These are phyloP conservation scores for Cladosporium austrohemisphaericum DNA, from an alignment of 2,329 filamentous ascomycete genomes.

Conservation along the genomic window DNA sequence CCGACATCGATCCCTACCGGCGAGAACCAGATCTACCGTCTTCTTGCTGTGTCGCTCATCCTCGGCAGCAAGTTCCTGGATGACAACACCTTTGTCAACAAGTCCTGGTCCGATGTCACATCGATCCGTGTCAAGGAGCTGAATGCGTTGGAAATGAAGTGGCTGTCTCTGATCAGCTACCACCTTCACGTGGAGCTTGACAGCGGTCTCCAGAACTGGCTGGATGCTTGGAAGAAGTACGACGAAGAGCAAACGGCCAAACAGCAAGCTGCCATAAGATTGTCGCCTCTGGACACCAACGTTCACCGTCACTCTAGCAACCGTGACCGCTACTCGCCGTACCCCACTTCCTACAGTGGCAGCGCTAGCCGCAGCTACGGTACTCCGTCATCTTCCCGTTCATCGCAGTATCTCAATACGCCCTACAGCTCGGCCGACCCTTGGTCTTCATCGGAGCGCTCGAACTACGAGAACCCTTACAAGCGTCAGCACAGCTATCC, in stretches of 20 bases:
- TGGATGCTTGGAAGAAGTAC: conserved; percentile 64
- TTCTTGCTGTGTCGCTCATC: conserved; percentile 79
- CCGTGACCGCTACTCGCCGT: conserved; percentile 43
- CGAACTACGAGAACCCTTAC: conserved; percentile 33
- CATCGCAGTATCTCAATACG: conserved; percentile 30
- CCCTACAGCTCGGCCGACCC: conserved; percentile 33
- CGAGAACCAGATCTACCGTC: conserved; percentile 74
- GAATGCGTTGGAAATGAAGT: conserved; percentile 81
- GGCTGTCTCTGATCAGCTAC: conserved; percentile 80
- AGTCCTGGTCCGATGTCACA: conserved; percentile 93
- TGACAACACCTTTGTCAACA: conserved; percentile 96
- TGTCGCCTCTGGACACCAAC: conserved; percentile 64
- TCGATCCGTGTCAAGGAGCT: conserved; percentile 80
- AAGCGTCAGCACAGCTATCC: conserved; percentile 31
- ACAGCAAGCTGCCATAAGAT: conserved; percentile 34
- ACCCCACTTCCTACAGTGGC: conserved; percentile 34
- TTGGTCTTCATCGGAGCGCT: conserved; percentile 29
- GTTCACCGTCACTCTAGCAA: conserved; percentile 51
- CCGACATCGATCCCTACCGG: conserved; percentile 37
- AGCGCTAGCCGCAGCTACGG: conserved; percentile 25
- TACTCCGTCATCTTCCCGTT: conserved; percentile 28
- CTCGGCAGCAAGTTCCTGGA: conserved; percentile 94
- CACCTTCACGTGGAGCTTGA: conserved; percentile 81
- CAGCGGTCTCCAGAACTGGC: conserved; percentile 66
- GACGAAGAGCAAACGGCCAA: conserved; percentile 42